Conservation (phyloP, 371 early-diverging fungal genomes). For the Choanephora cucurbitarum region DNA sequence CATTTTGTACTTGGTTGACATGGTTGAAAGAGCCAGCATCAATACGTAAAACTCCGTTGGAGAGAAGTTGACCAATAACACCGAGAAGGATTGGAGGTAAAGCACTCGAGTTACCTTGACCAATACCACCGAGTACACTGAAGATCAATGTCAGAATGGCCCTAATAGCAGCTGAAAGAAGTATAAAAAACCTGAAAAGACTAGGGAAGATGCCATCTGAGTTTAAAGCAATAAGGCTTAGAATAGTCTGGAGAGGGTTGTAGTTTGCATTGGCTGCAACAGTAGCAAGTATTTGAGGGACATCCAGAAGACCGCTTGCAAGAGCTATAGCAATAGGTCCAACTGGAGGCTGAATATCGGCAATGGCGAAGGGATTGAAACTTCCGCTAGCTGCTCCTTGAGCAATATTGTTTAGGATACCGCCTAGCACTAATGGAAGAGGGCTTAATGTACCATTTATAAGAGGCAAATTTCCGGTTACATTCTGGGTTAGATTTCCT, state of each 20-base stretch:
- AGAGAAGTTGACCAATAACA: not conserved
- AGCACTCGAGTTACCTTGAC: not conserved
- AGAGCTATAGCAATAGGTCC: not conserved
- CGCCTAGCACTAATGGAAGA: not conserved
- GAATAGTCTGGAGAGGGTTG: not conserved
- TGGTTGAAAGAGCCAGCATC: not conserved
- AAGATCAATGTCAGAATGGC: not conserved
- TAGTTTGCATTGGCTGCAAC: not conserved
- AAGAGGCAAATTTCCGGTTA: too few relatives aligned
- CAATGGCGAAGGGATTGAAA: not conserved
- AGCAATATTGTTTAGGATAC: not conserved
- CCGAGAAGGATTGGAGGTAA: not conserved
- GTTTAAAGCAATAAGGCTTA: not conserved
- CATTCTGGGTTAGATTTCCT: too few relatives aligned
- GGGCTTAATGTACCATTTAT: too few relatives aligned
- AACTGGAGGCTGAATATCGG: not conserved
- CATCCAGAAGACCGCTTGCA: not conserved
- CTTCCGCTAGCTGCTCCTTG: not conserved
- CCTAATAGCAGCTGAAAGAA: not conserved
- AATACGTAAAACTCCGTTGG: not conserved
- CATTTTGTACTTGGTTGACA: not conserved
- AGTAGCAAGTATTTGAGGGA: not conserved
- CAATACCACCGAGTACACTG: not conserved
- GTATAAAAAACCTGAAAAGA: not conserved
- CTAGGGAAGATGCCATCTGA: not conserved